These are phyloP conservation scores for Fusarium luffae DNA, from an alignment of 2,329 filamentous ascomycete genomes.

Conservation along the genomic window DNA sequence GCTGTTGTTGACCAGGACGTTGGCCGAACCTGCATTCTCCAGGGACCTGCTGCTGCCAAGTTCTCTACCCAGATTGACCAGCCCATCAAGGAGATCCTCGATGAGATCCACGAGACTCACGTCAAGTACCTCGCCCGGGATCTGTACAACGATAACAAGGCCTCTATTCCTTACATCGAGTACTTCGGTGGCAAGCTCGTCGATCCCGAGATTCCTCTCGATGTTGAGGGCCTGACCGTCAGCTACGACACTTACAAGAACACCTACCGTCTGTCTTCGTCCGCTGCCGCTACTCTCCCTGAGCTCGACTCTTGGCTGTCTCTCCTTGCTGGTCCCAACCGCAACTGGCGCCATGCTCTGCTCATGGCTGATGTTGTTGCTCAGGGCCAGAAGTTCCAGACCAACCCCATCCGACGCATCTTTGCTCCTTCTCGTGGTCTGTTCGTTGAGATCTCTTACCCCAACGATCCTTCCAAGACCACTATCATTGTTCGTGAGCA, in stretches of 20 bases:
- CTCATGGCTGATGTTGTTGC: slow-evolving; percentile 94
- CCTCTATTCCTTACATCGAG: slow-evolving; percentile 84
- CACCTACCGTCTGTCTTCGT: slow-evolving; percentile 83
- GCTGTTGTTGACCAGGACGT: slow-evolving; percentile 97
- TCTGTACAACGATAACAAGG: slow-evolving; percentile 78
- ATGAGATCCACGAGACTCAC: slow-evolving; percentile 88
- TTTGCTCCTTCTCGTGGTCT: slow-evolving; percentile 88
- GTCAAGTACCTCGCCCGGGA: slow-evolving; percentile 84
- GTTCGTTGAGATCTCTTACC: slow-evolving; percentile 86
- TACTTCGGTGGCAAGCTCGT: slow-evolving; percentile 94
- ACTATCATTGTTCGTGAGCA: slow-evolving; percentile 89
- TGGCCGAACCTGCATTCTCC: slow-evolving; percentile 93
- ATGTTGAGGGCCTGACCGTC: slow-evolving; percentile 87
- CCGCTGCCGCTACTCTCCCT: slow-evolving; percentile 79
- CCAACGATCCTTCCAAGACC: slow-evolving; percentile 85
- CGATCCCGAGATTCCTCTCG: slow-evolving; percentile 75
- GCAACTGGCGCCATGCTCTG: slow-evolving; percentile 94
- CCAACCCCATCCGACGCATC: slow-evolving; percentile 92
- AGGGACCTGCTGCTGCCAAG: slow-evolving; percentile 91
- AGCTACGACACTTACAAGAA: slow-evolving; percentile 82
- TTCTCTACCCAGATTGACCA: slow-evolving; percentile 92
- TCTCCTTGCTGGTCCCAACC: slow-evolving; percentile 83
- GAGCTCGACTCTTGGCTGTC: slow-evolving; percentile 86
- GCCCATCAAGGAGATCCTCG: slow-evolving; percentile 93
- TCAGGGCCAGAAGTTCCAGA: slow-evolving; percentile 96